Conservation (phyloP, 2,329 filamentous ascomycete genomes). For the Pseudomassariella vexata region DNA sequence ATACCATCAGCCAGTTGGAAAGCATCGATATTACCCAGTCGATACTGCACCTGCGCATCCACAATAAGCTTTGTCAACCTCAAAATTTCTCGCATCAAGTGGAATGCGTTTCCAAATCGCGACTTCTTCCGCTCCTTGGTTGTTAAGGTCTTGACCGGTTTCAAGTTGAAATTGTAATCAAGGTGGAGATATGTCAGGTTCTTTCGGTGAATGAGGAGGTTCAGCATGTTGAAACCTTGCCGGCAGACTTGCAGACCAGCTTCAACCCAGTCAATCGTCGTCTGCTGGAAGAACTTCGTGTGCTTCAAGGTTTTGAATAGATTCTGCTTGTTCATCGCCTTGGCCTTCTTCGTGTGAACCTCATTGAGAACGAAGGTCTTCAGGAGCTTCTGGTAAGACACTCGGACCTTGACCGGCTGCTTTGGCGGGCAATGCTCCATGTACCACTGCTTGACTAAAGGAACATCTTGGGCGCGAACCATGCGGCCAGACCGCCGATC, state of each 20-base stretch:
- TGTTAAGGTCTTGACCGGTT: constrained; percentile 96
- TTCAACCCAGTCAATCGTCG: constrained; percentile 98
- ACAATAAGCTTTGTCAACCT: constrained; percentile 96
- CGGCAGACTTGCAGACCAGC: constrained; percentile 96
- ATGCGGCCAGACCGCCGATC: constrained; percentile 89
- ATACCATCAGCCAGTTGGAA: constrained; percentile 98
- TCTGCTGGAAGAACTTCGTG: constrained; percentile 99
- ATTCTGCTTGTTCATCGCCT: constrained; percentile 93
- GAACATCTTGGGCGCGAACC: constrained; percentile 95
- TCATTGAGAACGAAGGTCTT: constrained; percentile 97
- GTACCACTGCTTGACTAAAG: constrained; percentile 97
- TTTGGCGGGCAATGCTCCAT: constrained; percentile 84
- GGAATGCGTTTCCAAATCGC: constrained; percentile 97
- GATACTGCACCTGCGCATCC: constrained; percentile 96
- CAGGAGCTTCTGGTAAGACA: constrained; percentile 95
- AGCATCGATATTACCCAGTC: constrained; percentile 94
- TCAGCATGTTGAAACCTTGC: constrained; percentile 99
- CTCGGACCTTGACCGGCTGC: constrained; percentile 92
- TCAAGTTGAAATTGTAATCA: constrained; percentile 99
- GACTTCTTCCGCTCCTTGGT: constrained; percentile 99
- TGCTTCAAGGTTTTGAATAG: constrained; percentile 83
- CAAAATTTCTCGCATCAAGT: constrained; percentile 96
- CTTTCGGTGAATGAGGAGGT: constrained; percentile 94
- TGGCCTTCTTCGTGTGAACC: constrained; percentile 90
- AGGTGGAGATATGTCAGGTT: constrained; percentile 97